phyloP scores from a whole-genome alignment of 2,329 filamentous ascomycete species.

The Hypoxylon sp. region DNA sequence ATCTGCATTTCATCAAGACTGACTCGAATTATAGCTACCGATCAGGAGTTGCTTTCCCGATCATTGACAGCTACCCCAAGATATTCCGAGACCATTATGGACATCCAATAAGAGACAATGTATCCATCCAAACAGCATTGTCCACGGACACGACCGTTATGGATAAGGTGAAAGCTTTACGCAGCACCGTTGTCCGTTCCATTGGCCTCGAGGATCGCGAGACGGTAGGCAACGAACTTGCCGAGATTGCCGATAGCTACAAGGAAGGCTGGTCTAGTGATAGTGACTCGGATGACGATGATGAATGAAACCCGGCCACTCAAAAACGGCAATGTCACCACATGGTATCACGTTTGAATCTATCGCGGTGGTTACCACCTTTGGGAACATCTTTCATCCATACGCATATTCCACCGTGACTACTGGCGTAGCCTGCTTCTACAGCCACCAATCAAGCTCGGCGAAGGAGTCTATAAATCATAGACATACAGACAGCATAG shows the following conservation, averaged over 20 bases:
- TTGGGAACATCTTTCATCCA: neutral
- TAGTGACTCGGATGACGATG: constrained; percentile 75
- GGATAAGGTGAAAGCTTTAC: constrained; percentile 75
- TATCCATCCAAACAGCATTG: constrained; percentile 72
- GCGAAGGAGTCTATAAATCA: neutral
- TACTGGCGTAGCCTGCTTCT: neutral
- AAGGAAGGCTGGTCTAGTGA: constrained; percentile 89
- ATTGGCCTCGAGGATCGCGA: constrained; percentile 86
- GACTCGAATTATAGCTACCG: constrained; percentile 61
- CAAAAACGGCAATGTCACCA: neutral
- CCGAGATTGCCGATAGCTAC: constrained; percentile 88
- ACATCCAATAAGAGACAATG: constrained; percentile 55
- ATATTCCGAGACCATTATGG: constrained; percentile 71
- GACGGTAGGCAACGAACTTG: constrained; percentile 82
- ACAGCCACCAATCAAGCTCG: neutral
- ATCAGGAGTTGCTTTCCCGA: constrained; percentile 75
- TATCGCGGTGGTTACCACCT: neutral
- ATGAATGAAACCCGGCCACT: constrained; percentile 41
- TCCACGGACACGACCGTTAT: constrained; percentile 83
- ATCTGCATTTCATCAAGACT: constrained; percentile 7
- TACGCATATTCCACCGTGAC: neutral
- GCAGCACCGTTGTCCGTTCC: constrained; percentile 73
- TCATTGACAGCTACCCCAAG: constrained; percentile 86
- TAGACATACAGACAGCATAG: neutral
- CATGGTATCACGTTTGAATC: neutral